These are phyloP conservation scores for Myxozyma sirexii DNA, from an alignment of 805 yeast species.

Conservation along the genomic window DNA sequence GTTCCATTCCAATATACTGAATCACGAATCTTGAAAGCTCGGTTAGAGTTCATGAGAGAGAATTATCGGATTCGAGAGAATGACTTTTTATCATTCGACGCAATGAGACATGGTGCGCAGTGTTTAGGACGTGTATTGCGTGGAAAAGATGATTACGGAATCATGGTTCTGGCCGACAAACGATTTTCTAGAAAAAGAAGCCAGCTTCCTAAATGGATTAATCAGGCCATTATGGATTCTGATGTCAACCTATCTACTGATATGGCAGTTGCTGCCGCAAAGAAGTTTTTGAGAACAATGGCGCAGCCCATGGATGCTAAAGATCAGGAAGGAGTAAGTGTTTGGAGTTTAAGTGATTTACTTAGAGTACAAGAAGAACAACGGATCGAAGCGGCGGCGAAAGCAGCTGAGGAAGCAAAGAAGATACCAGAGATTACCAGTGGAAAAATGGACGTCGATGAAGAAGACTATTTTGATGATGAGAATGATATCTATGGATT, in stretches of 20 bases:
- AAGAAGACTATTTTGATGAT: constrained; percentile 18
- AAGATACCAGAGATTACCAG: neutral
- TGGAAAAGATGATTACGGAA: constrained; percentile 98
- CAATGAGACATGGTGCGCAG: constrained; percentile 99
- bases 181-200: constrained; percentile 71
- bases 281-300: constrained; percentile 84
- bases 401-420: constrained; percentile 8
- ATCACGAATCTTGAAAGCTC: constrained; percentile 90
- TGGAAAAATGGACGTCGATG: constrained; percentile 8
- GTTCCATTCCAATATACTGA: constrained; percentile 99
- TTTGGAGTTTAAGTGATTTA: constrained; percentile 81
- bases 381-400: constrained; percentile 14
- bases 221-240: constrained; percentile 88
- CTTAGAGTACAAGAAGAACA: constrained; percentile 59
- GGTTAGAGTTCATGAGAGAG: constrained; percentile 90
- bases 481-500: constrained; percentile 15
- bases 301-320: constrained; percentile 91
- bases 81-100: constrained; percentile 95
- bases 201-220: constrained; percentile 96
- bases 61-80: constrained; percentile 90
- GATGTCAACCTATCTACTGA: constrained; percentile 92
- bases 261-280: constrained; percentile 95
- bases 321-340: constrained; percentile 92
- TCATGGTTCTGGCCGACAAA: constrained; percentile 96
- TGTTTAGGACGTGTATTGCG: constrained; percentile 95